Evolutionary conservation across 1,284 basidiomycete species (phyloP).

Genomic region (Macrocystidia cucumis): DNA sequence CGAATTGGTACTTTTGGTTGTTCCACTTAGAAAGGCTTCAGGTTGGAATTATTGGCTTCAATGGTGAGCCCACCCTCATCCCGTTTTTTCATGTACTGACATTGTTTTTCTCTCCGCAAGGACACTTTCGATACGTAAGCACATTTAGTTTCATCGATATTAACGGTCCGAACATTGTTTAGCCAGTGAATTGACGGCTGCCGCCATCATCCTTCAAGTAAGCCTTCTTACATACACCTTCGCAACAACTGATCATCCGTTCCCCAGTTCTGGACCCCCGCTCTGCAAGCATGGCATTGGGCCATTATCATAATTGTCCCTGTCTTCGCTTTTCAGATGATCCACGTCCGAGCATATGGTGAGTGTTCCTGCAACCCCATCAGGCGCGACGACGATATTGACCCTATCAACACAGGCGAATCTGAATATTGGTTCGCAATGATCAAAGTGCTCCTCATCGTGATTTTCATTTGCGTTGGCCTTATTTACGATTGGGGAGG

Average conservation of each 20-base stretch:
- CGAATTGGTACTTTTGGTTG: not conserved
- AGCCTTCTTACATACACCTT: constrained; percentile 8
- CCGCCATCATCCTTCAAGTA: constrained; percentile 20
- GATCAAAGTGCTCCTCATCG: constrained; percentile 48
- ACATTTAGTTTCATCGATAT: not conserved
- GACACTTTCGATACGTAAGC: constrained; percentile 24
- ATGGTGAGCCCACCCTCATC: constrained; percentile 28
- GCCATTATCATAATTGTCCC: constrained; percentile 42
- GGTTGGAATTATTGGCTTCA: constrained; percentile 50
- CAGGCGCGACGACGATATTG: no score
- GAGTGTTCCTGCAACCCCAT: no score
- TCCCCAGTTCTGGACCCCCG: constrained; percentile 31
- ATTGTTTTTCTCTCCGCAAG: constrained; percentile 25
- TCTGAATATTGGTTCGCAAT: constrained; percentile 38
- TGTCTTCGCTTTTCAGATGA: constrained; percentile 23
- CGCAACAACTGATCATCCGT: constrained; percentile 4
- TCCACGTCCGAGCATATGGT: constrained; percentile 37
- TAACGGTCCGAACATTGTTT: not conserved
- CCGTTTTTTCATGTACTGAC: constrained; percentile 2
- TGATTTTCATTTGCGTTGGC: constrained; percentile 47
- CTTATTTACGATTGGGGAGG: constrained; percentile 53
- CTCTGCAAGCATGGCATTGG: constrained; percentile 41
- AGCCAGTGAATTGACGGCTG: constrained; percentile 23
- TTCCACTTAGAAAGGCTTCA: constrained; percentile 11
- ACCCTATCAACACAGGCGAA: constrained; percentile 24